Base-by-base conservation (phyloP, 495 filamentous ascomycete genomes). In the Tuber brumale region DNA sequence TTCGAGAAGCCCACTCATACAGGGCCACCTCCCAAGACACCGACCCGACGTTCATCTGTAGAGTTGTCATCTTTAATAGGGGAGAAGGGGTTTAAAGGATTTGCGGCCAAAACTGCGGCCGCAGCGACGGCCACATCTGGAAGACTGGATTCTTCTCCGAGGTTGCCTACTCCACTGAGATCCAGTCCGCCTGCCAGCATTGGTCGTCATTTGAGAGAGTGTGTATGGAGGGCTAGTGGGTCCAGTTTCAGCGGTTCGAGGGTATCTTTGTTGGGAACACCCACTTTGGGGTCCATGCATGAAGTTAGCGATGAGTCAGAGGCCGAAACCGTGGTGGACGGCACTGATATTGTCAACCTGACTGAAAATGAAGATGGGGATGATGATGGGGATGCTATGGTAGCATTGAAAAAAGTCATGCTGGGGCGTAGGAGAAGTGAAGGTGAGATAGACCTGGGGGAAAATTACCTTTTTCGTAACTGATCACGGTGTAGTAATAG, bases 281-380 rank as follows among this genome's bases (percentile, higher is more conserved):
- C 78, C 44, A 79, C 61, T 35, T 57, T 80, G 18, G 70, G 76
- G 27, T 48, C 72, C 39, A 77, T 81, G 75, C 79, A 75, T 39
- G 79, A 81, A 21, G 79, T 81, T 41, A 81, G 79, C 41, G 81
- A 83, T 66, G 81, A 79, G 31, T 83, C 81, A 19, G 81, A 83
- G 57, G 81, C 81, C 41, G 81, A 83, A 70, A 83, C 81, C 23
- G 81, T 83, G 31, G 81, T 83, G 9, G 78, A 83, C 69, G 81
- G 79, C 45, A 75, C 81, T 48, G 78, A 80, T 35, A 73, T 80
- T 5, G 77, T 77, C 12, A 70, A 73, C 61, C 70, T 81, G 44
- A 74, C 76, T 10, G 57, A 76, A 7, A 72, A 74, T 39, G 76
- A 76, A 41, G 45, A 39, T n/a, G 76, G 73, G 10, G 80, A 79